Evolutionary conservation across 1,284 basidiomycete species (phyloP), one percentile per base, ranked within the genome.

Genomic region (Sporisorium exsertum): DNA sequence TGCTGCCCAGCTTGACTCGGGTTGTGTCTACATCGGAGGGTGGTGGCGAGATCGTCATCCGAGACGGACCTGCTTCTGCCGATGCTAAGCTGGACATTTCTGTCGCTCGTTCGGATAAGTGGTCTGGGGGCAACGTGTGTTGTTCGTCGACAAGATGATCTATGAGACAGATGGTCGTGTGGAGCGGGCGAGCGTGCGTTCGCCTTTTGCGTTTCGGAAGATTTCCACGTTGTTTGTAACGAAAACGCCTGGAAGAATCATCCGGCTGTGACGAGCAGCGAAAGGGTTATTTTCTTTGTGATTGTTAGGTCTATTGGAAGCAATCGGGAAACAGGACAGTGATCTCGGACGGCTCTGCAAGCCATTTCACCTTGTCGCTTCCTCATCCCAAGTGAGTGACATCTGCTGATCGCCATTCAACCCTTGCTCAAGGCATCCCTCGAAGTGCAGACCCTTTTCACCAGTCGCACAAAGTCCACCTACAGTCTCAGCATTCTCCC

Each of bases 191-290:
- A n/a, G n/a, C n/a, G n/a, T n/a, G n/a, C 7, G 15, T 27, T 7
- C 20, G 29, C 16, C 27, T 16, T 40, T 50, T 49, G 8, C 43
- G 43, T 24, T 42, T 55, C 59, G 60, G 60, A 68, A 68, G 42
- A 55, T 62, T 68, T 40, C 55, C 40, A 43, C 40, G 37, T 40
- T n/a, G 2, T 18, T 18, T 18, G 50, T 18, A 26, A 49, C 15
- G 13, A 33, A 27, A 54, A 54, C 56, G 37, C 32, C 13, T 15
- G 13, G n/a, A n/a, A n/a, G n/a, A 46, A 35, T 53, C 24, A 29
- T 55, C 64, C 56, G 66, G 66, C 61, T 69, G 63, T 64, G 60
- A 47, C 66, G 56, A 63, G 43, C 18, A 24, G 53, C 46, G 13
- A 13, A 13, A 35, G 13, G 33, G 33, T 5, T 35, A 5, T 35